phyloP scores from a whole-genome alignment of 2,329 filamentous ascomycete genomes.

The Diaporthe helianthi region DNA sequence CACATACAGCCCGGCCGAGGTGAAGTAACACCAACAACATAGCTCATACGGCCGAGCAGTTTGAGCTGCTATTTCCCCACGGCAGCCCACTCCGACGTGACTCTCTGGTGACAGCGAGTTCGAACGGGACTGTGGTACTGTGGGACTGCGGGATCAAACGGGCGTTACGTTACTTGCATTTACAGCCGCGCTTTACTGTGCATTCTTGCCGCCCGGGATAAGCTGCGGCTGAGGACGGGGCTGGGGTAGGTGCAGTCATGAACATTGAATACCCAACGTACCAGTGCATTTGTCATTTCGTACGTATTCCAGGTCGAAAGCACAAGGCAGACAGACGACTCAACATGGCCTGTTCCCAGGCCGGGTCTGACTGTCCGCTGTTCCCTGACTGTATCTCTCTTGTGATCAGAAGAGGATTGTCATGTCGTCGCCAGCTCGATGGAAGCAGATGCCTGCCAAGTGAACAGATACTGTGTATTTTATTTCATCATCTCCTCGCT shows the following conservation, averaged over 20 bases:
- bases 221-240: not conserved
- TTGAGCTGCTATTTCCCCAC: not conserved
- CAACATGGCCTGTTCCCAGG: not conserved
- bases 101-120: too few relatives aligned
- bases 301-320: not conserved
- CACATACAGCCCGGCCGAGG: not conserved
- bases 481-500: not conserved
- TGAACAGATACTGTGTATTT: too few relatives aligned
- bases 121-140: too few relatives aligned
- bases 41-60: too few relatives aligned
- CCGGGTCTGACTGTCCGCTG: not conserved
- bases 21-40: not conserved
- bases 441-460: not conserved
- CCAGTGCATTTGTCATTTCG: not conserved
- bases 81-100: not conserved
- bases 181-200: slow-evolving; percentile 16
- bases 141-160: too few relatives aligned
- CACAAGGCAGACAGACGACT: not conserved
- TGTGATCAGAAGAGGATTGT: not conserved
- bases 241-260: not conserved
- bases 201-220: slow-evolving; percentile 6
- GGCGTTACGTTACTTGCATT: too few relatives aligned
- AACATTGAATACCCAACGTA: too few relatives aligned
- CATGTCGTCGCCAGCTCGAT: not conserved
- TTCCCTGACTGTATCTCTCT: not conserved